phyloP scores from a whole-genome alignment of 768 basidiomycete genomes.

The Rhodotorula graminis region DNA sequence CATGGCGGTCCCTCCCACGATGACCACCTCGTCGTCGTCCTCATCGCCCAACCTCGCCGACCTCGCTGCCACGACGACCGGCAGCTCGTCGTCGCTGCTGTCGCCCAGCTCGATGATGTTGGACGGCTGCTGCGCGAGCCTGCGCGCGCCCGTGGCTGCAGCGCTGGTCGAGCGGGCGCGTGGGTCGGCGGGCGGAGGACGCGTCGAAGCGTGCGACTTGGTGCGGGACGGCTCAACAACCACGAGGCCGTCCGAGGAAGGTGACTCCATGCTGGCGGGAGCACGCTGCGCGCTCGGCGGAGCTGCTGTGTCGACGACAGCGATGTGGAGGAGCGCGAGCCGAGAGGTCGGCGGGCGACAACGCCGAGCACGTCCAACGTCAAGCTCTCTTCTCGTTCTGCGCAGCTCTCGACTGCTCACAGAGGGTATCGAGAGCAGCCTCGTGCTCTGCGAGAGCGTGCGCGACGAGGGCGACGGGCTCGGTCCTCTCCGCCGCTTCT shows the following conservation, averaged over 20 bases:
- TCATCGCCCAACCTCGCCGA: not conserved
- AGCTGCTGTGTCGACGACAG: not conserved
- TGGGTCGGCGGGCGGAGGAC: not conserved
- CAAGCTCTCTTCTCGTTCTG: too few relatives aligned
- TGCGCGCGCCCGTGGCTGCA: not conserved
- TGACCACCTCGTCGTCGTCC: slow-evolving; percentile 1
- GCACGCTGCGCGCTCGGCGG: not conserved
- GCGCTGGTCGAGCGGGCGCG: not conserved
- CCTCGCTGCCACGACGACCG: too few relatives aligned
- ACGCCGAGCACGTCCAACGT: too few relatives aligned
- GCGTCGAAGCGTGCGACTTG: not conserved
- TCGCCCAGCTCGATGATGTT: slow-evolving; percentile 18
- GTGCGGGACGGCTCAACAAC: not conserved
- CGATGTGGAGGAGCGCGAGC: not conserved
- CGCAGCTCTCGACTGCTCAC: too few relatives aligned
- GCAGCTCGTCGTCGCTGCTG: slow-evolving; percentile 4
- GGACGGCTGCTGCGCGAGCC: not conserved
- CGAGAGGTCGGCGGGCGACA: too few relatives aligned
- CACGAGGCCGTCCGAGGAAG: slow-evolving; percentile 22
- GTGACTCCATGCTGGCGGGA: not conserved
- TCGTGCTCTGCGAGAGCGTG: too few relatives aligned
- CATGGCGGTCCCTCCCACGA: not conserved
- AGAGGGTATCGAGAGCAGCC: too few relatives aligned
- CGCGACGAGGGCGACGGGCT: too few relatives aligned
- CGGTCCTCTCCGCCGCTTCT: too few relatives aligned